A percentile compares a stretch with the other conserved stretches of the same genome.
Evolutionary conservation across 352 stramenopile species (phyloP).

Genomic region (Pythium rhizo-oryzae): DNA sequence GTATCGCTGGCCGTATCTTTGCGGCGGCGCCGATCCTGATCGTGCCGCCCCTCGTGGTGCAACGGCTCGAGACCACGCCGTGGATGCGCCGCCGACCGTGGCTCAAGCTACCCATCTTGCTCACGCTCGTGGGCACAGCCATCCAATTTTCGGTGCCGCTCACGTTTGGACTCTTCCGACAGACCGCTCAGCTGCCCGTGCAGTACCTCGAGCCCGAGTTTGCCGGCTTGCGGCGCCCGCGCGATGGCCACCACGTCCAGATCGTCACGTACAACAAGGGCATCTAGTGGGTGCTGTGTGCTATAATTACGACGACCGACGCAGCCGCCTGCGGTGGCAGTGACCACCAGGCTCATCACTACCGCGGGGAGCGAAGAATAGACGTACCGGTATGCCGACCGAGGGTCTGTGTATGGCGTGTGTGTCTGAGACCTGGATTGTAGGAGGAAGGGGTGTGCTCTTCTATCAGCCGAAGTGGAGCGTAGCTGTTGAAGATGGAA

Average conservation of each 20-base stretch:
- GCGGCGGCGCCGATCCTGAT: constrained; percentile 82
- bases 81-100: constrained; percentile 45
- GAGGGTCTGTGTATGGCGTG: too few species aligned
- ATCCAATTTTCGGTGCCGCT: constrained; percentile 88
- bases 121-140: constrained; percentile 68
- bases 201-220: constrained; percentile 74
- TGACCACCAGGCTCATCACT: background rate
- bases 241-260: constrained; percentile 56
- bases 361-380: constrained; percentile 5
- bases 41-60: constrained; percentile 67
- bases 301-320: constrained; percentile 24
- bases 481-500: background rate
- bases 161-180: constrained; percentile 86
- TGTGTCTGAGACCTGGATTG: too few species aligned
- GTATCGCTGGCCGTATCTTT: constrained; percentile 75
- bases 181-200: constrained; percentile 68
- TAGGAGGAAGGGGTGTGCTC: too few species aligned
- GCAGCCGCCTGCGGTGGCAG: too few species aligned
- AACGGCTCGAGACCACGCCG: constrained; percentile 49
- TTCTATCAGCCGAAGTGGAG: background rate
- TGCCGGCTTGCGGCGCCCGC: constrained; percentile 30
- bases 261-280: constrained; percentile 86
- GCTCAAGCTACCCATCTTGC: constrained; percentile 64
- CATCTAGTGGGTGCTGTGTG: constrained; percentile 32
- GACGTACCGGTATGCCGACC: background rate